Evolutionary conservation across 208 protist genomes (phyloP).

Genomic region (Wallacemonas sp.): DNA sequence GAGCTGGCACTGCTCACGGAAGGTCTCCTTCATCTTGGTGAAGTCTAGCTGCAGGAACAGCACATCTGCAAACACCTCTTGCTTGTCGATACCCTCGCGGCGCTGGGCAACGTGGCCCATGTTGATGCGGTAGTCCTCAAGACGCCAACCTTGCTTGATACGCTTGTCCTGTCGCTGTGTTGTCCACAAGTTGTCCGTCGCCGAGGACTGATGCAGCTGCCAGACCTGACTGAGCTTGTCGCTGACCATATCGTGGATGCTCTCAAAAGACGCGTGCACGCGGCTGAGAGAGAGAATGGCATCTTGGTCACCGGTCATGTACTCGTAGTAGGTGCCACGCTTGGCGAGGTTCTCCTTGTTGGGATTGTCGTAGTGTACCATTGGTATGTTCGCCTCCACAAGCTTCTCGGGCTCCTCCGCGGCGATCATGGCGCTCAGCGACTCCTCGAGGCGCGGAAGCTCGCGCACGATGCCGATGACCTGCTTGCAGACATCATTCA

Average conservation of each 20-base stretch:
- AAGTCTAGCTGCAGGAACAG: constrained; percentile 97
- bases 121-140: constrained; percentile 94
- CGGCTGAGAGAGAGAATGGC: constrained; percentile 90
- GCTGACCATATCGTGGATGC: constrained; percentile 90
- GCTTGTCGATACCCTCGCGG: constrained; percentile 94
- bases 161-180: constrained; percentile 92
- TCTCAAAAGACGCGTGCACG: constrained; percentile 91
- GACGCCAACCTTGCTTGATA: constrained; percentile 91
- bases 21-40: constrained; percentile 95
- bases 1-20: constrained; percentile 94
- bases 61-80: constrained; percentile 94
- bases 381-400: constrained; percentile 36
- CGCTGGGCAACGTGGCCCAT: constrained; percentile 95
- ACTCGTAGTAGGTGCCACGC: constrained; percentile 93
- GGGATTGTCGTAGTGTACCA: constrained; percentile 64
- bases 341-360: constrained; percentile 51
- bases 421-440: constrained; percentile 50
- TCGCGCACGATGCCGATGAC: constrained; percentile 90
- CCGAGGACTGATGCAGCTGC: constrained; percentile 95
- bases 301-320: constrained; percentile 95
- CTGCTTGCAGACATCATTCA: constrained; percentile 92
- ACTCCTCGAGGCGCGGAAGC: constrained; percentile 90
- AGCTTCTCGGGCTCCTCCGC: constrained; percentile 59
- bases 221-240: constrained; percentile 95
- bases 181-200: constrained; percentile 94